phyloP scores from a whole-genome alignment of 2,329 filamentous ascomycete genomes.

The Bertia moriformis region DNA sequence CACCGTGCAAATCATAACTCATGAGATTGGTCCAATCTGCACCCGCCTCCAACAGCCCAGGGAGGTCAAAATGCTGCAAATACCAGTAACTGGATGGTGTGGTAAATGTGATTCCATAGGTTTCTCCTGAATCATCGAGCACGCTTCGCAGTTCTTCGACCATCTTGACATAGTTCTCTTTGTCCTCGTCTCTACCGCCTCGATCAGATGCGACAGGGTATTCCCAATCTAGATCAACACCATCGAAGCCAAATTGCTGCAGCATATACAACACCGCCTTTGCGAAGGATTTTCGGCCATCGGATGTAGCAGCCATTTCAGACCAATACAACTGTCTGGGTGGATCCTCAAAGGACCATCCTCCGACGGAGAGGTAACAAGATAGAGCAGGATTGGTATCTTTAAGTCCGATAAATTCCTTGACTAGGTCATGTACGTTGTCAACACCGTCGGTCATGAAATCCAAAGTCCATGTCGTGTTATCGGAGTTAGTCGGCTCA shows the following conservation, averaged over 20 bases:
- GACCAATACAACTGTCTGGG: not conserved
- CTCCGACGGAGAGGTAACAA: constrained; percentile 5
- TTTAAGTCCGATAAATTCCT: constrained; percentile 4
- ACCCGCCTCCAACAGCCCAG: constrained; percentile 1
- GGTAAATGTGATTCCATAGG: constrained; percentile 5
- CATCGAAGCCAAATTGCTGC: not conserved
- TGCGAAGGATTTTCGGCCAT: not conserved
- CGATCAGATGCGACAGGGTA: constrained; percentile 7
- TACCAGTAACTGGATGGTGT: constrained; percentile 6
- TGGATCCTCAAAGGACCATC: constrained; percentile 1
- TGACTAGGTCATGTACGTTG: constrained; percentile 3
- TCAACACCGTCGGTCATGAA: constrained; percentile 2
- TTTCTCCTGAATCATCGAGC: not conserved
- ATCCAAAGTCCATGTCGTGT: not conserved
- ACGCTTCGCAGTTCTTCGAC: constrained; percentile 1
- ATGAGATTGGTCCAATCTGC: constrained; percentile 5
- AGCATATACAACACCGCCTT: not conserved
- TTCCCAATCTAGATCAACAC: constrained; percentile 5
- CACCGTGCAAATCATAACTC: constrained; percentile 6
- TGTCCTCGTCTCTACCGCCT: constrained; percentile 3
- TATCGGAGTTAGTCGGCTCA: not conserved
- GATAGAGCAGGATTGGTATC: constrained; percentile 4
- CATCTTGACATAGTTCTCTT: constrained; percentile 4
- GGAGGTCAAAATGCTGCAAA: constrained; percentile 5
- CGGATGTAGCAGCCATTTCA: not conserved